These are phyloP conservation scores for Pseudozyma sp. DNA, from an alignment of 1,284 basidiomycete species.

Conservation along the genomic window DNA sequence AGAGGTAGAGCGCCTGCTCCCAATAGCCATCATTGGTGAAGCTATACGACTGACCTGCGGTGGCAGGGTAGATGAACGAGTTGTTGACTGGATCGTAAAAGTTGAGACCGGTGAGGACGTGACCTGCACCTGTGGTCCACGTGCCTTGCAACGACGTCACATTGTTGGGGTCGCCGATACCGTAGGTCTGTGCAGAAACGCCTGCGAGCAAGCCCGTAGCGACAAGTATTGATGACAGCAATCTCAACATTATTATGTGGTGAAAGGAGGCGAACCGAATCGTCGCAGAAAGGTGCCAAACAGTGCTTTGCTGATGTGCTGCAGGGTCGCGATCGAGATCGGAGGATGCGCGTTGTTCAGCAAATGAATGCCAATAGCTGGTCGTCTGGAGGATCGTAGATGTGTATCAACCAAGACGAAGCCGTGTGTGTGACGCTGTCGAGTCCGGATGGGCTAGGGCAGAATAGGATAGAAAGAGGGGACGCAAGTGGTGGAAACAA, in stretches of 20 bases:
- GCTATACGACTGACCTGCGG: slow-evolving; percentile 63
- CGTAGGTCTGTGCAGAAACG: slow-evolving; percentile 34
- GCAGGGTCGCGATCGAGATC: too few species aligned
- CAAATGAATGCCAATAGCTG: too few species aligned
- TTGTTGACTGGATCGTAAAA: slow-evolving; percentile 65
- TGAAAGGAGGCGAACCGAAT: too few species aligned
- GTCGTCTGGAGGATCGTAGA: too few species aligned
- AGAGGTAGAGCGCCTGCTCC: slow-evolving; percentile 62
- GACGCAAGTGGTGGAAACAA: too few species aligned
- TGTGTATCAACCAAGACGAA: too few species aligned
- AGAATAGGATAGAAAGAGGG: too few species aligned
- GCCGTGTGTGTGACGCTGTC: too few species aligned
- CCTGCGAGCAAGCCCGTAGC: slow-evolving; percentile 16
- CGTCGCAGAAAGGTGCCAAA: too few species aligned
- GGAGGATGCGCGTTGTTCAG: too few species aligned
- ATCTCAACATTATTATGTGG: slow-evolving; percentile 18
- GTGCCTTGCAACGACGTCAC: slow-evolving; percentile 55
- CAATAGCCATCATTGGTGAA: slow-evolving; percentile 65
- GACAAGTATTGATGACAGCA: slow-evolving; percentile 27
- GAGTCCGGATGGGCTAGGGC: too few species aligned
- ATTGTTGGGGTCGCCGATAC: slow-evolving; percentile 46
- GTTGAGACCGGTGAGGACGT: slow-evolving; percentile 60
- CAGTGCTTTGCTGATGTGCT: too few species aligned
- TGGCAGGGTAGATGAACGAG: slow-evolving; percentile 58
- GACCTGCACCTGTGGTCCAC: slow-evolving; percentile 61